Conservation (phyloP, 225 moss, liverwort and hornwort genomes). For the Neckera pumila region DNA sequence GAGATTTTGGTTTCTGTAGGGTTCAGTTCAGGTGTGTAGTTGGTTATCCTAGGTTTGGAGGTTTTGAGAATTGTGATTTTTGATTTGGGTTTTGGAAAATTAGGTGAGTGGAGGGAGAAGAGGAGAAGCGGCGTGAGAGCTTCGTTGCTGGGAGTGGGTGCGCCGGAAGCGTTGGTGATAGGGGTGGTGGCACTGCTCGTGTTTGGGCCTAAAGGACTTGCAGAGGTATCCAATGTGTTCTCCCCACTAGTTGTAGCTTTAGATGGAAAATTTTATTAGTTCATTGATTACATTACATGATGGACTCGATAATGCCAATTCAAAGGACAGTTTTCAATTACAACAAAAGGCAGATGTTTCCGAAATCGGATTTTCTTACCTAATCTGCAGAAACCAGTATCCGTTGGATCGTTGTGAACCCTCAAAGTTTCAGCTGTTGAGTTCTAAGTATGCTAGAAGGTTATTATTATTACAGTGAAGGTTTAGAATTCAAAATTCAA, state of each 20-base stretch:
- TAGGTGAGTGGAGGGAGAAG: slow-evolving; percentile 14
- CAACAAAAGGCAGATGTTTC: neutral
- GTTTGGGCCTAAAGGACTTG: slow-evolving; percentile 94
- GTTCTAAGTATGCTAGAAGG: neutral
- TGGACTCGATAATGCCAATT: neutral
- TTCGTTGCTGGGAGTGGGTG: slow-evolving; percentile 85
- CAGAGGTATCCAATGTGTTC: slow-evolving; percentile 35
- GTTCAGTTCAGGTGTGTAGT: neutral
- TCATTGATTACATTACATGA: neutral
- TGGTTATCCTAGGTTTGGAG: neutral
- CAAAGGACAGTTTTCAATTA: too few relatives aligned
- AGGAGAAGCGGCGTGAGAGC: slow-evolving; percentile 48
- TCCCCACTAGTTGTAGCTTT: neutral
- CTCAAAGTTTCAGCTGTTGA: neutral
- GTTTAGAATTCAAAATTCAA: neutral
- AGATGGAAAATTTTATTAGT: neutral
- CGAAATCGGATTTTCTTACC: neutral
- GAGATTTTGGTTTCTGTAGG: neutral
- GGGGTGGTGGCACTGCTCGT: slow-evolving; percentile 81
- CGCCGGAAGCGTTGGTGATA: slow-evolving; percentile 91
- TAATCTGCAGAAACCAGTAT: neutral
- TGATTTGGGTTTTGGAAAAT: neutral
- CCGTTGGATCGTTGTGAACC: neutral
- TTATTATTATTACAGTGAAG: neutral
- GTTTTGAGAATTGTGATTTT: neutral